These are phyloP conservation scores for Cenchrus purpureus DNA, from an alignment of 176 grass and related monocot genomes.

Conservation along the genomic window DNA sequence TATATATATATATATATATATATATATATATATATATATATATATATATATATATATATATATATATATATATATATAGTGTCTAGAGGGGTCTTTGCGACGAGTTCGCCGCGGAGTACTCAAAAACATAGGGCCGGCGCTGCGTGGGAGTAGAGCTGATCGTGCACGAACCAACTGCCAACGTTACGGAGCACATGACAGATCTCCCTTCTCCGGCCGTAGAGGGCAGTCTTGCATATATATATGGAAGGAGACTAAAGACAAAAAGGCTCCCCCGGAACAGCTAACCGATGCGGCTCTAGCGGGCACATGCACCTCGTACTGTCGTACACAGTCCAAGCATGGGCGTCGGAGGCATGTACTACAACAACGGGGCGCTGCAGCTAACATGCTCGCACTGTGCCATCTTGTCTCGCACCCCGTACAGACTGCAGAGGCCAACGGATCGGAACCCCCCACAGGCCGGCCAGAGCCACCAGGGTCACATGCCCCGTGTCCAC, in stretches of 20 bases:
- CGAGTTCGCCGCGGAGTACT: no score
- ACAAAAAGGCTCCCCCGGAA: background rate
- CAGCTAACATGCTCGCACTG: background rate
- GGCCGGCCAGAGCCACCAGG: background rate
- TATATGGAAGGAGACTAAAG: background rate
- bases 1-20: no score
- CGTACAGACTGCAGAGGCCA: background rate
- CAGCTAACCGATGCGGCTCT: background rate
- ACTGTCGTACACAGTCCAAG: background rate
- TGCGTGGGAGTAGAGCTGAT: no score
- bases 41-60: no score
- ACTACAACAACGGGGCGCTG: background rate
- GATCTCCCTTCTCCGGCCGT: no score
- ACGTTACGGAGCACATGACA: no score
- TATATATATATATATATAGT: no score
- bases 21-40: no score
- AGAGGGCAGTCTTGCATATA: no score
- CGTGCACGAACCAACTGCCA: no score
- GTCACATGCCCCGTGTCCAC: background rate
- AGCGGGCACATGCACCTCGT: background rate
- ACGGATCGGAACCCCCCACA: background rate
- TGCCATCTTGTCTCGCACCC: background rate
- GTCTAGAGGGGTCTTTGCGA: no score
- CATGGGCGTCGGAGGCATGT: background rate
- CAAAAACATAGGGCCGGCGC: no score